Base-by-base conservation (phyloP, 1,139 yeast genomes). In the Scheffersomyces insectosa region DNA sequence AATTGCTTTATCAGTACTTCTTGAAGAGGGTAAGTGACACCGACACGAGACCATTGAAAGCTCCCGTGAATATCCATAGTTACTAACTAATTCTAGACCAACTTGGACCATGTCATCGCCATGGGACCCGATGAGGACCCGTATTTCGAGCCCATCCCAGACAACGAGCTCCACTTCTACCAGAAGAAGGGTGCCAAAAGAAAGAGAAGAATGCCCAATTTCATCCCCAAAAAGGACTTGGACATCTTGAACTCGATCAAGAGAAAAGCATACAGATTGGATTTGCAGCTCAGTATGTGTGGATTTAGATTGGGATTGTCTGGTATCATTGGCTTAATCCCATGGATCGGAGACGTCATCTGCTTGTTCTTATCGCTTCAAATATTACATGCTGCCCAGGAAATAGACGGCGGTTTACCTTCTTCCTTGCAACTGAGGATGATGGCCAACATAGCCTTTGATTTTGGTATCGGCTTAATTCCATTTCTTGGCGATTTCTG, bases 261-360 rank as follows among this genome's bases (percentile, higher is more conserved):
- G 54, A 68, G 80, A 39, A 70, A 80, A 44, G 91, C 88, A 2
- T 84, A 85, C 57, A 69, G 82, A 40, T 63, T 85, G 49, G 95
- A 87, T 57, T 72, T 83, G 57, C 75, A 77, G 45, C 77, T 85
- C 59, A 73, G 77, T 43, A 45, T 83, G 37, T 80, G 86, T 58
- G 93, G 95, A 0, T 57, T 82, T 25, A 66, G 88, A 37, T 56
- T 84, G 32, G 95, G 95, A 2, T 84, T 89, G 86, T 76, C 85
- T 2, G 88, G 86, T 2, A 50, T 87, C 11, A 76, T 87, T 47
- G 91, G 91, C 2, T 55, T 87, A 11, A 55, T 88, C 28, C 96
- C 96, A 0, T 68, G 79, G 62, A 62, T 82, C 20, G 90, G 90
- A 6, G 83, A 80, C 51, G 36, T 76, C 6, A 60, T 83, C 43